These are phyloP conservation scores for Ambrosiella xylebori DNA, from an alignment of 2,329 filamentous ascomycete genomes.

Conservation along the genomic window DNA sequence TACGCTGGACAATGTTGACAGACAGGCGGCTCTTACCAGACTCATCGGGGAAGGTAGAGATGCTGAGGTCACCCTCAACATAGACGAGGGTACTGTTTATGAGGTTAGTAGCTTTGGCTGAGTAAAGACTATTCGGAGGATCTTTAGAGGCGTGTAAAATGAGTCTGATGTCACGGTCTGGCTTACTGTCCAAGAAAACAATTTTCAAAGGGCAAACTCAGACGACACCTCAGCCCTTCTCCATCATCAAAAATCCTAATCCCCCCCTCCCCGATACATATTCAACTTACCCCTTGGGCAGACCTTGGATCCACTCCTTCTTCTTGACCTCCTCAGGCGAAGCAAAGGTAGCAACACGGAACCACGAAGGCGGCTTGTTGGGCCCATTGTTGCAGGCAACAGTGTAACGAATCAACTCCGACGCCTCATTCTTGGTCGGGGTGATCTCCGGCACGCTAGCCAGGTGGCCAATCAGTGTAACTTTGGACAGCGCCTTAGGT, in stretches of 20 bases:
- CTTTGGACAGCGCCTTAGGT: conserved; percentile 50
- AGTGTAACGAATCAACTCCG: conserved; percentile 57
- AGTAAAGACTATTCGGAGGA: conserved; percentile 3
- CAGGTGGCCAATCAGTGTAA: conserved; percentile 76
- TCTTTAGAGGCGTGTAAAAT: not conserved
- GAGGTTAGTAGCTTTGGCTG: conserved; percentile 8
- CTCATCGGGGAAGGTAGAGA: conserved; percentile 47
- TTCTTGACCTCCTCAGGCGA: conserved; percentile 50
- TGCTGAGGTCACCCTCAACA: conserved; percentile 65
- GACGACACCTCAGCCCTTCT: not conserved
- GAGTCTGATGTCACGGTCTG: not conserved
- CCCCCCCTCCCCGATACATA: not conserved
- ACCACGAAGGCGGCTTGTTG: conserved; percentile 70
- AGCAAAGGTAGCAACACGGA: conserved; percentile 57
- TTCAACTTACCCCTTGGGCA: conserved; percentile 68
- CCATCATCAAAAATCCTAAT: not conserved
- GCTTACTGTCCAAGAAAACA: not conserved
- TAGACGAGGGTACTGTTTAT: conserved; percentile 52
- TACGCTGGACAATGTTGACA: conserved; percentile 68
- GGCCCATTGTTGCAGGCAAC: conserved; percentile 53
- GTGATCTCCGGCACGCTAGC: conserved; percentile 61
- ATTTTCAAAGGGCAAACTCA: not conserved
- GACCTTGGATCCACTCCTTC: conserved; percentile 52
- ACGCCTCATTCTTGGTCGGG: conserved; percentile 47
- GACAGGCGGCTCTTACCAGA: conserved; percentile 50